These are phyloP conservation scores for Thielaviopsis punctulata DNA, from an alignment of 2,329 filamentous ascomycete genomes.

Conservation along the genomic window DNA sequence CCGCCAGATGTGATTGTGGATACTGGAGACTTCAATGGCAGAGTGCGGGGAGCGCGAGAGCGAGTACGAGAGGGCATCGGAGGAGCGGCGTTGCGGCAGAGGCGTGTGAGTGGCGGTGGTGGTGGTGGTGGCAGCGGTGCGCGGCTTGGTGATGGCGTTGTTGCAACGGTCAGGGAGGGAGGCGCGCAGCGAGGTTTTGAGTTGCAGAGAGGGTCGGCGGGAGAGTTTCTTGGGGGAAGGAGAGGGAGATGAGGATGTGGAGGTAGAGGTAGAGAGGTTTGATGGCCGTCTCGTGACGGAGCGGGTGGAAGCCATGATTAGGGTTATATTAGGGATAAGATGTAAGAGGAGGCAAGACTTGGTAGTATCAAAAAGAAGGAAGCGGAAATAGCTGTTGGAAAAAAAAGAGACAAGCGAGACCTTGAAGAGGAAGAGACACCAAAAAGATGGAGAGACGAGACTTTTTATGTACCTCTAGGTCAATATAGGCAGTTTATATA, in stretches of 20 bases:
- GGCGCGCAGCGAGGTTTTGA: conserved; percentile 5
- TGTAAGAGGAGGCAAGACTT: too few species aligned
- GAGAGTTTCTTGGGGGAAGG: background rate
- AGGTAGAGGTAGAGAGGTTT: conserved; percentile 3
- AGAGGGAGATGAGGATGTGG: background rate
- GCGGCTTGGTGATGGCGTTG: conserved; percentile 2
- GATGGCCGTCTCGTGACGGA: background rate
- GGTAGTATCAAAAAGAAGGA: background rate
- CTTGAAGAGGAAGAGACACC: background rate
- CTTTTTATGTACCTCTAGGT: background rate
- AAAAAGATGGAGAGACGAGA: background rate
- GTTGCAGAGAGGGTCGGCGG: conserved; percentile 4
- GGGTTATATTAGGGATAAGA: too few species aligned
- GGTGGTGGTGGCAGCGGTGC: background rate
- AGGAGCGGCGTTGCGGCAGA: background rate
- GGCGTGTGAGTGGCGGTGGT: background rate
- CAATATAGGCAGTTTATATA: background rate
- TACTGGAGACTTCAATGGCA: background rate
- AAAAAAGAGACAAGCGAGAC: background rate
- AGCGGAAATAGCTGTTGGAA: background rate
- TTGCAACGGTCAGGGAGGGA: background rate
- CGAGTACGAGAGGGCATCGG: background rate
- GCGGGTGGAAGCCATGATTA: background rate
- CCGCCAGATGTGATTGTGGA: conserved; percentile 10
- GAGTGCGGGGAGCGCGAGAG: background rate